Conservation (phyloP, 192 early-diverging fungal species). For the Linnemannia schmuckeri region DNA sequence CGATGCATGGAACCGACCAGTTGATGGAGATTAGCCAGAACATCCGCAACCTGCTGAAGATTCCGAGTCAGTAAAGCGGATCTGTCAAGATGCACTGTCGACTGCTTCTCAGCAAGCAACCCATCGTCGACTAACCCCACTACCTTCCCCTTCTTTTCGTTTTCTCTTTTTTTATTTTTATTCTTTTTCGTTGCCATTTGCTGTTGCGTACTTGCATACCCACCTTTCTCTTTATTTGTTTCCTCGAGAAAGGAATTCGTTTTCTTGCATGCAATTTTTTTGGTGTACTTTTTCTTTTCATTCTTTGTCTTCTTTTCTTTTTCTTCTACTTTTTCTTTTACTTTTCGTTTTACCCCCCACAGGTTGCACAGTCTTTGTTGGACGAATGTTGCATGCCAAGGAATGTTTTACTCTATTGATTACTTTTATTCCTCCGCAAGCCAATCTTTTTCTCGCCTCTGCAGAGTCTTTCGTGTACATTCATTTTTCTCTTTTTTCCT, state of each 20-base stretch:
- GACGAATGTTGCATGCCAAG: constrained; percentile 6
- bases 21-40: constrained; percentile 62
- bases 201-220: constrained; percentile 3
- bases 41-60: constrained; percentile 61
- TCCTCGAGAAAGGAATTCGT: neutral
- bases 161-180: neutral
- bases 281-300: constrained; percentile 8
- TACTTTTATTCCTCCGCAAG: constrained; percentile 22
- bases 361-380: constrained; percentile 9
- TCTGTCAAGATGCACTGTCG: neutral
- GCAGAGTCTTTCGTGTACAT: constrained; percentile 30
- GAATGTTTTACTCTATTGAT: neutral
- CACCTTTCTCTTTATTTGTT: constrained; percentile 14
- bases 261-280: neutral
- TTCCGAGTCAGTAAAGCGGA: constrained; percentile 48
- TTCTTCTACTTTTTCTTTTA: neutral
- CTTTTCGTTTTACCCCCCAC: neutral
- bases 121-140: neutral
- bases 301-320: constrained; percentile 8
- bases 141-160: neutral
- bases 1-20: constrained; percentile 8
- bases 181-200: neutral
- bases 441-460: constrained; percentile 42
- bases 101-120: neutral
- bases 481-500: constrained; percentile 13